Conservation (phyloP, 2,329 filamentous ascomycete species). For the Aciculosporium take region DNA sequence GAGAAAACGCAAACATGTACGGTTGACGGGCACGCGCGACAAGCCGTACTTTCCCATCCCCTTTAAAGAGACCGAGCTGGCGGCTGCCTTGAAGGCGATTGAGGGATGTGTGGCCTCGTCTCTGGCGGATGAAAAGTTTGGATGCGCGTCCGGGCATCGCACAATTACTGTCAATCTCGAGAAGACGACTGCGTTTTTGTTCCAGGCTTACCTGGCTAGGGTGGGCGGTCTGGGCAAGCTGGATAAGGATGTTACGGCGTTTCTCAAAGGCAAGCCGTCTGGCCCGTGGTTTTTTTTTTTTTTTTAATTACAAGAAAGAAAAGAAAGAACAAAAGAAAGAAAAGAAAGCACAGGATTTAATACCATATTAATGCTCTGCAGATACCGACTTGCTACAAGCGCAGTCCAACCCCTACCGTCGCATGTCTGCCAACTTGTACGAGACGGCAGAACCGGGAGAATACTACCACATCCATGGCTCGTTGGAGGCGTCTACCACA, state of each 20-base stretch:
- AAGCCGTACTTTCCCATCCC: conserved; percentile 31
- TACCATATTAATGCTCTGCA: conserved; percentile 16
- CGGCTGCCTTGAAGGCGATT: conserved; percentile 29
- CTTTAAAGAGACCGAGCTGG: conserved; percentile 31
- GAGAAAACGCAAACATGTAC: conserved; percentile 13
- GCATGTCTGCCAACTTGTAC: conserved; percentile 60
- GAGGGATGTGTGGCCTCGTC: conserved; percentile 22
- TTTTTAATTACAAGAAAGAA: too few relatives aligned
- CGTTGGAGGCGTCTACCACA: conserved; percentile 54
- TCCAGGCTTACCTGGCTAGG: conserved; percentile 21
- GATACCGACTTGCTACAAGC: conserved; percentile 59
- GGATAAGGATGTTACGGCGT: conserved; percentile 15
- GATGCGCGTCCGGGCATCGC: conserved; percentile 3
- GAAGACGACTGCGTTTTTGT: conserved; percentile 29
- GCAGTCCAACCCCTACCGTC: conserved; percentile 56
- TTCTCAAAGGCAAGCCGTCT: conserved; percentile 3
- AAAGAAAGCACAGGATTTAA: too few relatives aligned
- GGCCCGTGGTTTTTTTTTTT: not conserved
- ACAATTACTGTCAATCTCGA: conserved; percentile 20
- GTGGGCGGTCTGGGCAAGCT: conserved; percentile 25
- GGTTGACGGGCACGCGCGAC: conserved; percentile 21
- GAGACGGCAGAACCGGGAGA: conserved; percentile 49
- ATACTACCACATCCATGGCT: conserved; percentile 65
- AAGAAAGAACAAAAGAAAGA: too few relatives aligned
- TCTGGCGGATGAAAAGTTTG: conserved; percentile 16